phyloP scores from a whole-genome alignment of 495 filamentous ascomycete genomes.

The Penicillium taxi region DNA sequence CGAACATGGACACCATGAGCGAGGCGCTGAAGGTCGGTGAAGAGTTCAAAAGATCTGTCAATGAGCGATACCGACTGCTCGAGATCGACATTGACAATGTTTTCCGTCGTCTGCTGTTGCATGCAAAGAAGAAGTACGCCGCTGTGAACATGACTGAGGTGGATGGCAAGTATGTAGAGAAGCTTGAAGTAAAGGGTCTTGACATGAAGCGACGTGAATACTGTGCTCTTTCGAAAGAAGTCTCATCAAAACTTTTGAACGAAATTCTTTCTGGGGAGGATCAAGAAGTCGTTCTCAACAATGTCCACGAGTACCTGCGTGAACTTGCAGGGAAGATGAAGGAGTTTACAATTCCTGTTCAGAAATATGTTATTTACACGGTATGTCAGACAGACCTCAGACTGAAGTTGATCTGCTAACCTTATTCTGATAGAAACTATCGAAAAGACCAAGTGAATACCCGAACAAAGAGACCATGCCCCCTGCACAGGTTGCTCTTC shows the following conservation, averaged over 20 bases:
- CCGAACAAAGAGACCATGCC: constrained; percentile 91
- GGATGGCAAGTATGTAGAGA: constrained; percentile 84
- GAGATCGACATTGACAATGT: constrained; percentile 99
- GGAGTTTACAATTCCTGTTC: constrained; percentile 57
- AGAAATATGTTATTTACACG: constrained; percentile 95
- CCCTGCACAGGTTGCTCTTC: constrained; percentile 90
- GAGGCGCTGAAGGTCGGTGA: constrained; percentile 85
- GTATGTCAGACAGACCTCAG: constrained; percentile 28
- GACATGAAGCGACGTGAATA: constrained; percentile 98
- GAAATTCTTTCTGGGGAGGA: constrained; percentile 93
- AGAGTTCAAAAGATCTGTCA: constrained; percentile 72
- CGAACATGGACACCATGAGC: constrained; percentile 85
- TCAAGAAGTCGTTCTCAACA: constrained; percentile 75
- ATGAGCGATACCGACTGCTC: constrained; percentile 78
- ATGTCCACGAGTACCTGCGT: constrained; percentile 86
- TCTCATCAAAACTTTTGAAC: constrained; percentile 71
- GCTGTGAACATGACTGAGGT: constrained; percentile 88
- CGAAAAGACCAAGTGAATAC: constrained; percentile 87
- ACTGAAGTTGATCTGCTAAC: constrained; percentile 11
- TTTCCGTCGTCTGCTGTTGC: constrained; percentile 84
- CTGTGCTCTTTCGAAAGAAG: constrained; percentile 88
- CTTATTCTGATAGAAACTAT: constrained; percentile 56
- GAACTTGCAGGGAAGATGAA: constrained; percentile 78
- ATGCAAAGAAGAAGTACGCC: constrained; percentile 99
- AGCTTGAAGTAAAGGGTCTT: constrained; percentile 95